Evolutionary conservation across 305 asterid genomes (phyloP).

Genomic region (Rubia tinctorum): DNA sequence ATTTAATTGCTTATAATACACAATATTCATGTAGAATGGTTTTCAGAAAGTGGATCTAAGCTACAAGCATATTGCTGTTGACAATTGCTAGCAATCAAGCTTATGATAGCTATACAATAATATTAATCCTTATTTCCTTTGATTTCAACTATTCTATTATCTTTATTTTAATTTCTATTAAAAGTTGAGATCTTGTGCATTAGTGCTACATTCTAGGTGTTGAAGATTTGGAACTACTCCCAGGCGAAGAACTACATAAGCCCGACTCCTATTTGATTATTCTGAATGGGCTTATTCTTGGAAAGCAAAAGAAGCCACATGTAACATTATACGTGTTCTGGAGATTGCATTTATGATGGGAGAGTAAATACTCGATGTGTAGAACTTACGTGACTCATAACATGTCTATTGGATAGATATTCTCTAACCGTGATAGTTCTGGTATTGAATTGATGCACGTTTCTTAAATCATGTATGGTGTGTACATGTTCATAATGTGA

Average conservation of each 20-base stretch:
- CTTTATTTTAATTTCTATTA: neutral
- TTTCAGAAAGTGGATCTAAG: neutral
- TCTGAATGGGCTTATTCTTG: conserved; percentile 91
- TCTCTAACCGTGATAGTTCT: neutral
- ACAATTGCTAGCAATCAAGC: neutral
- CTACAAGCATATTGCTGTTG: no score
- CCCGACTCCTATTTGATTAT: conserved; percentile 73
- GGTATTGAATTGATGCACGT: neutral
- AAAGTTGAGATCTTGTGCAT: conserved; percentile 22
- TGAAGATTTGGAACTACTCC: conserved; percentile 71
- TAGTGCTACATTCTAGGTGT: conserved; percentile 89
- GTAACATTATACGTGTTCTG: conserved; percentile 25
- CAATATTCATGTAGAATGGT: neutral
- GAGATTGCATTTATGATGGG: neutral
- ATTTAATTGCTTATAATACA: no score
- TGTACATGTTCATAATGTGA: neutral
- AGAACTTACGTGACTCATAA: neutral
- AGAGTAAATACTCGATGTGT: neutral
- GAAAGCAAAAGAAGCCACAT: conserved; percentile 85
- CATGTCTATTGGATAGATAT: neutral
- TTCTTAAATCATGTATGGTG: neutral
- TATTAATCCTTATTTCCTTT: neutral
- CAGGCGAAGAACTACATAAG: conserved; percentile 93
- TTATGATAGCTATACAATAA: neutral
- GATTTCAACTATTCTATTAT: neutral